Evolutionary conservation across 2,329 filamentous ascomycete species (phyloP).

Genomic region (Sclerotinia subarctica): DNA sequence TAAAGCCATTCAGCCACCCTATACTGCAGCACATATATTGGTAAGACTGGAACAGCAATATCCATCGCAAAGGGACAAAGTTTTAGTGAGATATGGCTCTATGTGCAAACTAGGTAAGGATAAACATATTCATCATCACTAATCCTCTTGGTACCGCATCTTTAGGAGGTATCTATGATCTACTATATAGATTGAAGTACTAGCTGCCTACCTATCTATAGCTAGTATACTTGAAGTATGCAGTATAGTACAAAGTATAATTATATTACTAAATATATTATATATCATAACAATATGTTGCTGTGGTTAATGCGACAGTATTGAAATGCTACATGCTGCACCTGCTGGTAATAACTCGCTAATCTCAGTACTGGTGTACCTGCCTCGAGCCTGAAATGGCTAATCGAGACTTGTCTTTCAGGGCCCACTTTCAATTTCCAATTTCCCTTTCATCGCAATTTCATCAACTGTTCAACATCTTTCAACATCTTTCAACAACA

Average conservation of each 20-base stretch:
- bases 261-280: too few relatives aligned
- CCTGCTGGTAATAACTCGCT: background rate
- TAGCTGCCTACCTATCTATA: too few relatives aligned
- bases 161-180: too few relatives aligned
- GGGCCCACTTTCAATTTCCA: background rate
- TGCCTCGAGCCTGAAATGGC: background rate
- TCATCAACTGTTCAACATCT: background rate
- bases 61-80: background rate
- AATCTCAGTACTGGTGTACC: slow-evolving; percentile 8
- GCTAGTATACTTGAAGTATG: too few relatives aligned
- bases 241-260: too few relatives aligned
- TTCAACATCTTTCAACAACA: background rate
- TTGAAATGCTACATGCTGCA: too few relatives aligned
- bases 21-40: slow-evolving; percentile 67
- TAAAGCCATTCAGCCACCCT: slow-evolving; percentile 53
- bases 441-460: slow-evolving; percentile 8
- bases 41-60: slow-evolving; percentile 32
- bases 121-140: background rate
- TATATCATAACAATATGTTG: too few relatives aligned
- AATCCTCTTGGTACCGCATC: background rate
- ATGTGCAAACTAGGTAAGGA: too few relatives aligned
- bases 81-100: background rate
- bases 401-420: background rate
- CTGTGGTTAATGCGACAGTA: too few relatives aligned
- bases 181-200: too few relatives aligned